Conservation (phyloP, 108 stramenopile species). For the Nitzschia sp. region DNA sequence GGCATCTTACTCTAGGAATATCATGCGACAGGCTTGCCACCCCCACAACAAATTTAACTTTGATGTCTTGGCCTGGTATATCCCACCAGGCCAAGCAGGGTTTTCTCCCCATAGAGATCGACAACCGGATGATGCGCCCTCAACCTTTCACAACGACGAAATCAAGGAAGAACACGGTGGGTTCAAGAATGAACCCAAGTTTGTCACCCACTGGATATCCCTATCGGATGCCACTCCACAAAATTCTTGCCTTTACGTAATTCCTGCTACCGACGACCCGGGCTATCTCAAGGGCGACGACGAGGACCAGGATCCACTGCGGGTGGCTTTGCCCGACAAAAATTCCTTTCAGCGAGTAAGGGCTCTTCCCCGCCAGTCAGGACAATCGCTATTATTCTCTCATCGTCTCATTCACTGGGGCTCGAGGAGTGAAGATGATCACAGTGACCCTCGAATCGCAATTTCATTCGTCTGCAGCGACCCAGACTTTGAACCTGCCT, state of each 20-base stretch:
- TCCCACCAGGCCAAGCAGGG: conserved; percentile 44
- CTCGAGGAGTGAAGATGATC: conserved; percentile 38
- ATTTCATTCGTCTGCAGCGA: conserved; percentile 76
- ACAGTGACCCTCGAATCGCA: conserved; percentile 49
- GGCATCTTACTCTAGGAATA: conserved; percentile 35
- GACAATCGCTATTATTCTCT: conserved; percentile 64
- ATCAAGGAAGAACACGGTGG: neutral
- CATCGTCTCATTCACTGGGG: conserved; percentile 84
- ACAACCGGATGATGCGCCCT: conserved; percentile 49
- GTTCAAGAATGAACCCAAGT: conserved; percentile 45
- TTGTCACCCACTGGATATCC: conserved; percentile 75
- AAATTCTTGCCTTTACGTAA: conserved; percentile 75
- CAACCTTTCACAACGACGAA: conserved; percentile 17
- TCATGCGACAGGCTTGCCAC: conserved; percentile 29
- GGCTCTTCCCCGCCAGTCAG: conserved; percentile 57
- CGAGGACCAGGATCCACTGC: conserved; percentile 49
- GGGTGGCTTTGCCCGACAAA: conserved; percentile 57
- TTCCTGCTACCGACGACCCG: conserved; percentile 68
- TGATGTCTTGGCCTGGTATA: conserved; percentile 77
- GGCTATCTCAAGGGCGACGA: conserved; percentile 66
- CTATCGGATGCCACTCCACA: conserved; percentile 62
- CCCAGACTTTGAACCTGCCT: conserved; percentile 58
- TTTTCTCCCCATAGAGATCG: conserved; percentile 77
- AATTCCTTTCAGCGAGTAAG: conserved; percentile 74
- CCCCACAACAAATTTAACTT: conserved; percentile 53